These are phyloP conservation scores for Graphilbum fragrans DNA, from an alignment of 2,329 filamentous ascomycete species.

Conservation along the genomic window DNA sequence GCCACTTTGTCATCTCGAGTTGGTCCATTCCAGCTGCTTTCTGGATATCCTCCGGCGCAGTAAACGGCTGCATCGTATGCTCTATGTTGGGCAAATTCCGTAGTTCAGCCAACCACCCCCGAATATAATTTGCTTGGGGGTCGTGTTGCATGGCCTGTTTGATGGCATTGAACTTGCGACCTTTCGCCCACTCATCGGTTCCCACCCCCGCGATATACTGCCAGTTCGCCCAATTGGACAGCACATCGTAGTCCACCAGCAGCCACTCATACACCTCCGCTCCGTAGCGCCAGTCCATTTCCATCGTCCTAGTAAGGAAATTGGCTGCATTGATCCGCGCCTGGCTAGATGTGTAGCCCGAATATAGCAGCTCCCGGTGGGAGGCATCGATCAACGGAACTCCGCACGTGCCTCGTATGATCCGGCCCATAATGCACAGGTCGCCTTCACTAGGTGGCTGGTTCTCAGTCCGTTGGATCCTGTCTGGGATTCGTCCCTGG, in stretches of 20 bases:
- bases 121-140: conserved; percentile 53
- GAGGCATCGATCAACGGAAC: conserved; percentile 68
- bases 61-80: conserved; percentile 61
- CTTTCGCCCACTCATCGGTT: conserved; percentile 61
- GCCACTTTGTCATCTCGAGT: too few relatives aligned
- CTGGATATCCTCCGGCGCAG: conserved; percentile 34
- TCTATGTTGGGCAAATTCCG: conserved; percentile 18
- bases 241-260: conserved; percentile 64
- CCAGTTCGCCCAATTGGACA: conserved; percentile 73
- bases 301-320: conserved; percentile 60
- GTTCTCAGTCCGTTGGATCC: too few relatives aligned
- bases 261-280: conserved; percentile 66
- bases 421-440: too few relatives aligned
- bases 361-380: conserved; percentile 61
- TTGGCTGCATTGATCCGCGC: conserved; percentile 66
- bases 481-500: too few relatives aligned
- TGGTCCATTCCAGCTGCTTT: too few relatives aligned
- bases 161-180: conserved; percentile 68
- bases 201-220: conserved; percentile 72
- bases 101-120: conserved; percentile 62
- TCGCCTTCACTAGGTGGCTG: too few relatives aligned
- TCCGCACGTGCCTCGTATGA: conserved; percentile 65
- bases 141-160: conserved; percentile 76
- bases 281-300: conserved; percentile 68
- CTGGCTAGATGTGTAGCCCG: conserved; percentile 68